These are phyloP conservation scores for Royoungia palumana DNA, from an alignment of 768 basidiomycete genomes.

Conservation along the genomic window DNA sequence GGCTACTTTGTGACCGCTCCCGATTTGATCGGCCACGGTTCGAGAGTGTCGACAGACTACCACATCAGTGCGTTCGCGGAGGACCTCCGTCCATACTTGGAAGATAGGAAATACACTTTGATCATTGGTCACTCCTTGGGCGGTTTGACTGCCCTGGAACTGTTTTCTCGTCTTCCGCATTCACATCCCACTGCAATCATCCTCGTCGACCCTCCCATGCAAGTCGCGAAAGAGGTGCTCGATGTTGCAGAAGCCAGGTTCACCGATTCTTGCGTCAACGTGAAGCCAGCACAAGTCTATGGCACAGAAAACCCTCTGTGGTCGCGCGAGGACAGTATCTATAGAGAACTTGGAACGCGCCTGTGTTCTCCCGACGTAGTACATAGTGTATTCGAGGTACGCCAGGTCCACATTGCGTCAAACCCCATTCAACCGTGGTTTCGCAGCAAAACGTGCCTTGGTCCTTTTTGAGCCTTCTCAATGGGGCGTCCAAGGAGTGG, in stretches of 20 bases:
- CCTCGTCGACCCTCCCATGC: slow-evolving; percentile 19
- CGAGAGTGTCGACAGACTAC: slow-evolving; percentile 13
- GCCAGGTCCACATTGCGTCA: background rate
- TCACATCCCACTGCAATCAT: slow-evolving; percentile 12
- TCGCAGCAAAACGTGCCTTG: slow-evolving; percentile 18
- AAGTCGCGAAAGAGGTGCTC: background rate
- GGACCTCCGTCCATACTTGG: slow-evolving; percentile 20
- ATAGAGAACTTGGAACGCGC: slow-evolving; percentile 9
- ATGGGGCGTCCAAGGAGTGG: slow-evolving; percentile 2
- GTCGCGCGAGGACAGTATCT: slow-evolving; percentile 9
- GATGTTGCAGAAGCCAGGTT: background rate
- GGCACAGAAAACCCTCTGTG: slow-evolving; percentile 11
- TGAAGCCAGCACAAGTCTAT: background rate
- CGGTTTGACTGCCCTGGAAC: background rate
- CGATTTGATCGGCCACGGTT: slow-evolving; percentile 18
- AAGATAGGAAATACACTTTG: slow-evolving; percentile 6
- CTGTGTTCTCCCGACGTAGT: slow-evolving; percentile 7
- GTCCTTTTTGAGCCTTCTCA: slow-evolving; percentile 3
- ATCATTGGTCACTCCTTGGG: slow-evolving; percentile 24
- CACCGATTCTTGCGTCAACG: background rate
- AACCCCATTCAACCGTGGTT: background rate
- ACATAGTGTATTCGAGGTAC: background rate
- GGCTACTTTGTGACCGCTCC: slow-evolving; percentile 25
- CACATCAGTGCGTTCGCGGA: slow-evolving; percentile 6
- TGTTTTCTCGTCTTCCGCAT: slow-evolving; percentile 8